phyloP scores from a whole-genome alignment of 75 land plant genomes.

The Pinus albicaulis region DNA sequence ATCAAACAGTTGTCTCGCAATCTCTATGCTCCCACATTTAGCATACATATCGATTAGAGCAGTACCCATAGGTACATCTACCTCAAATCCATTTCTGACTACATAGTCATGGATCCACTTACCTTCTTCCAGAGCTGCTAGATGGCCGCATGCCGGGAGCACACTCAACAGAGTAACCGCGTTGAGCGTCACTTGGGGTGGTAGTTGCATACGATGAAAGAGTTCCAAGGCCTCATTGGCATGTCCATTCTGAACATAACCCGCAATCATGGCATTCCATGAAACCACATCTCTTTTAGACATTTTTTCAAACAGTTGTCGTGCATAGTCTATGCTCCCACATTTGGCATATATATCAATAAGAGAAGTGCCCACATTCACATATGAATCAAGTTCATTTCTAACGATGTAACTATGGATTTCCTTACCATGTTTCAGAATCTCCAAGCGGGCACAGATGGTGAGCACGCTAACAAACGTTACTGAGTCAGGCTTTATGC shows the following conservation, averaged over 20 bases:
- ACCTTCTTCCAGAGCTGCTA: slow-evolving; percentile 35
- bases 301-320: slow-evolving; percentile 31
- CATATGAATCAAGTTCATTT: slow-evolving; percentile 17
- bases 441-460: neutral
- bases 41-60: slow-evolving; percentile 59
- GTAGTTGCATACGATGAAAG: slow-evolving; percentile 40
- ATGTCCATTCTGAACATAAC: slow-evolving; percentile 41
- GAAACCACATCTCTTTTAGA: slow-evolving; percentile 37
- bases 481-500: slow-evolving; percentile 21
- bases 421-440: slow-evolving; percentile 20
- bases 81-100: slow-evolving; percentile 27
- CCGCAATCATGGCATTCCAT: slow-evolving; percentile 67
- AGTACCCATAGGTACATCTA: slow-evolving; percentile 59
- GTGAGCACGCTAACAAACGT: slow-evolving; percentile 18
- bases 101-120: slow-evolving; percentile 48
- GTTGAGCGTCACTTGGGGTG: slow-evolving; percentile 19
- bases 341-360: slow-evolving; percentile 75
- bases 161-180: slow-evolving; percentile 49
- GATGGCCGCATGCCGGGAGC: slow-evolving; percentile 55
- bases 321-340: slow-evolving; percentile 46
- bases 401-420: slow-evolving; percentile 37
- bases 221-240: slow-evolving; percentile 37
- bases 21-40: slow-evolving; percentile 21
- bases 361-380: slow-evolving; percentile 44
- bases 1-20: slow-evolving; percentile 40